phyloP scores from a whole-genome alignment of 768 basidiomycete genomes.

The Harrya chromipes region DNA sequence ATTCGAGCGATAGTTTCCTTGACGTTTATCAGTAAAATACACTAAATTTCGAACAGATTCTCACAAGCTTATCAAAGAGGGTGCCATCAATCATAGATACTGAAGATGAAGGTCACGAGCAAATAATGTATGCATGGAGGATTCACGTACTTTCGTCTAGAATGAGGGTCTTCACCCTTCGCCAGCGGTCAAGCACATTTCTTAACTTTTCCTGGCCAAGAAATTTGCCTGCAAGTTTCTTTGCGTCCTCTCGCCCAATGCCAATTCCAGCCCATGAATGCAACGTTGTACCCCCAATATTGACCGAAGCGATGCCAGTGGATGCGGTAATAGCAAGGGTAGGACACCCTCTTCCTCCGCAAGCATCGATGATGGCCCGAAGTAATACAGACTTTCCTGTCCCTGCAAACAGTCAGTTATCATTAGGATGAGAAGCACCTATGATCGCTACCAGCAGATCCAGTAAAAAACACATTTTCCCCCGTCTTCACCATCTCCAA shows the following conservation, averaged over 20 bases:
- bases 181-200: constrained; percentile 59
- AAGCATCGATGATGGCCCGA: constrained; percentile 62
- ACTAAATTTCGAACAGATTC: constrained; percentile 28
- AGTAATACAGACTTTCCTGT: constrained; percentile 86
- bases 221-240: constrained; percentile 54
- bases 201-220: constrained; percentile 37
- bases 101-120: constrained; percentile 27
- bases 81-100: constrained; percentile 88
- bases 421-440: neutral
- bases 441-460: constrained; percentile 58
- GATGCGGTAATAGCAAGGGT: constrained; percentile 75
- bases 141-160: constrained; percentile 74
- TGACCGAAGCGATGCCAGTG: constrained; percentile 76
- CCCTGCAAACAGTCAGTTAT: constrained; percentile 34
- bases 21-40: constrained; percentile 26
- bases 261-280: constrained; percentile 85
- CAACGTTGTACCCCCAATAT: constrained; percentile 78
- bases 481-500: constrained; percentile 53
- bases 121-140: neutral
- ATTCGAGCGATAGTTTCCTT: constrained; percentile 63
- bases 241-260: constrained; percentile 56
- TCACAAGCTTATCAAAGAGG: constrained; percentile 79
- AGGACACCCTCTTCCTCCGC: constrained; percentile 35
- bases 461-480: constrained; percentile 80
- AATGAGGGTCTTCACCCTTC: constrained; percentile 58